Evolutionary conservation across 345 rosid genomes (phyloP).

Genomic region (Abelmoschus esculentus): DNA sequence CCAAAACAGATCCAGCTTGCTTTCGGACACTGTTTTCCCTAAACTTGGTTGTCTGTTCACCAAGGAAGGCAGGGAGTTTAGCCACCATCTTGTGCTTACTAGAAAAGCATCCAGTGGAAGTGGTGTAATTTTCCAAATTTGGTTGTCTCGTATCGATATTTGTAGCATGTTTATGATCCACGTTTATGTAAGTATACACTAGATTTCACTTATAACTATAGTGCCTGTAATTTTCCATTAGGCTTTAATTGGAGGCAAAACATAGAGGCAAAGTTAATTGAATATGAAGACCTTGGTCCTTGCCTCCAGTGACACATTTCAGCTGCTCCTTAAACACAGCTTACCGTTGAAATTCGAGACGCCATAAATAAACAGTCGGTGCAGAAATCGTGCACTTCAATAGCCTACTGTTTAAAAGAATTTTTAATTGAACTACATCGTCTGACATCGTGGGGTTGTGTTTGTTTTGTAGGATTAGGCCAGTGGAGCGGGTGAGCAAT

Average conservation of each 20-base stretch:
- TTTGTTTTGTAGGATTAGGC: slow-evolving; percentile 14
- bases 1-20: too few relatives aligned
- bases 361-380: background rate
- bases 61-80: too few relatives aligned
- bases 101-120: too few relatives aligned
- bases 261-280: background rate
- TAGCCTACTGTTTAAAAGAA: background rate
- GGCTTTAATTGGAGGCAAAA: background rate
- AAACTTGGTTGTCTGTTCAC: too few relatives aligned
- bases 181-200: too few relatives aligned
- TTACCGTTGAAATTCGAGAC: background rate
- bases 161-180: too few relatives aligned
- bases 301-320: background rate
- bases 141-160: too few relatives aligned
- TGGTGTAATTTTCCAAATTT: too few relatives aligned
- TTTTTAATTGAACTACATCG: background rate
- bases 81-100: too few relatives aligned
- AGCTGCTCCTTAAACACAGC: background rate
- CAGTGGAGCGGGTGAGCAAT: slow-evolving; percentile 18
- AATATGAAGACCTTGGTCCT: background rate
- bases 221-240: background rate
- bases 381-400: background rate
- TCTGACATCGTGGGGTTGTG: background rate
- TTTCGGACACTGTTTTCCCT: too few relatives aligned
- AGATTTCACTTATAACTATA: too few relatives aligned